Percentiles rank a stretch among this genome's conserved stretches.
phyloP scores from a whole-genome alignment of 768 basidiomycete genomes.

The Xerocomellus intermedius region DNA sequence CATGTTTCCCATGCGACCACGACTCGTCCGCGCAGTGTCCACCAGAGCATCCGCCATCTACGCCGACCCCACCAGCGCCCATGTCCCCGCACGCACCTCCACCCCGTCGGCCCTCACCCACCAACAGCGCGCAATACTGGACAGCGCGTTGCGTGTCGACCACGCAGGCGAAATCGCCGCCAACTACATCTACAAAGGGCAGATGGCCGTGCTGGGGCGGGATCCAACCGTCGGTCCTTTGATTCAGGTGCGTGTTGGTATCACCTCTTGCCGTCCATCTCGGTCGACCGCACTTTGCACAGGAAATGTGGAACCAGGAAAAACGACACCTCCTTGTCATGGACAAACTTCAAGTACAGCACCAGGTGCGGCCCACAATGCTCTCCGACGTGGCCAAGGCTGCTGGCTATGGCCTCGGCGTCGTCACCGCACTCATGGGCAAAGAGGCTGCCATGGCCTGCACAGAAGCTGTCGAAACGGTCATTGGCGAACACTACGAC shows the following conservation, averaged over 20 bases:
- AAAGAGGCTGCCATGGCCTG: conserved; percentile 97
- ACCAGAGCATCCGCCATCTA: conserved; percentile 50
- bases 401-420: conserved; percentile 85
- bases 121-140: conserved; percentile 50
- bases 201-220: conserved; percentile 67
- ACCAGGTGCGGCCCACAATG: conserved; percentile 78
- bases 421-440: conserved; percentile 81
- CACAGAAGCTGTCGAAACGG: conserved; percentile 96
- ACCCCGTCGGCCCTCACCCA: conserved; percentile 55
- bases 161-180: conserved; percentile 96
- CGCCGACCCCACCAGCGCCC: conserved; percentile 35
- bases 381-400: conserved; percentile 83
- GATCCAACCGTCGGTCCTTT: conserved; percentile 57
- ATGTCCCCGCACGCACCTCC: conserved; percentile 44
- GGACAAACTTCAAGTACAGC: conserved; percentile 81
- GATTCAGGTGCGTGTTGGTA: conserved; percentile 60
- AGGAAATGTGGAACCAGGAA: conserved; percentile 99
- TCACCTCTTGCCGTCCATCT: not conserved
- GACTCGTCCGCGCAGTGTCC: conserved; percentile 17
- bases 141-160: conserved; percentile 82
- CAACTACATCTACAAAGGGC: conserved; percentile 93
- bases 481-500: conserved; percentile 97
- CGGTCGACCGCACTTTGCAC: not conserved
- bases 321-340: conserved; percentile 87
- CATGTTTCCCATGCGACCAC: conserved; percentile 16